Evolutionary conservation across 2,329 filamentous ascomycete genomes (phyloP).

Genomic region (Pseudophaeomoniella oleicola): DNA sequence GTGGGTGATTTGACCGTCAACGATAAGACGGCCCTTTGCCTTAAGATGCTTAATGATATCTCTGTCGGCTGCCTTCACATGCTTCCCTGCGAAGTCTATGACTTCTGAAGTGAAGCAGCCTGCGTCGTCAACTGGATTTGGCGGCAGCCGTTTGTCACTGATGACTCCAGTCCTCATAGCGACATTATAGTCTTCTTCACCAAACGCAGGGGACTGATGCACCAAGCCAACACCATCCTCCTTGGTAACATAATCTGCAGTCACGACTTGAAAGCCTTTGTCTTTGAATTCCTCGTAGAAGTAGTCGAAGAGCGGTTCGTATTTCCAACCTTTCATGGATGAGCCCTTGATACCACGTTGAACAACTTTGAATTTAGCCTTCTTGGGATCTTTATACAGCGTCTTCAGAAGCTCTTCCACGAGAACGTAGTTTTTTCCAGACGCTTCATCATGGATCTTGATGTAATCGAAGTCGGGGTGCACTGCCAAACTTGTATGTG

Average conservation of each 20-base stretch:
- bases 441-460: constrained; percentile 64
- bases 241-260: constrained; percentile 66
- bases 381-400: constrained; percentile 83
- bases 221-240: constrained; percentile 80
- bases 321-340: constrained; percentile 70
- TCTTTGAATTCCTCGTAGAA: constrained; percentile 75
- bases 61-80: constrained; percentile 81
- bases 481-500: constrained; percentile 56
- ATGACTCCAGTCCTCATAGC: constrained; percentile 61
- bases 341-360: constrained; percentile 55
- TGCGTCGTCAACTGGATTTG: constrained; percentile 71
- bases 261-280: constrained; percentile 60
- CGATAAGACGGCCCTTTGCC: constrained; percentile 55
- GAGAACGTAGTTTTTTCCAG: constrained; percentile 64
- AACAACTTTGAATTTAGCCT: constrained; percentile 69
- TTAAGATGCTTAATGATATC: constrained; percentile 76
- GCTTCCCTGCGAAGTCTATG: constrained; percentile 61
- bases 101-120: constrained; percentile 62
- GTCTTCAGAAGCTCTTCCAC: constrained; percentile 62
- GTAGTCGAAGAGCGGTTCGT: constrained; percentile 70
- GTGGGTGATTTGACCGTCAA: constrained; percentile 68
- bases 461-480: constrained; percentile 69
- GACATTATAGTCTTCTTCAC: constrained; percentile 80
- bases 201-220: constrained; percentile 76
- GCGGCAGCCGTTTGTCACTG: constrained; percentile 55